Evolutionary conservation across 345 rosid species (phyloP).

Genomic region (Pelargonium nanum): DNA sequence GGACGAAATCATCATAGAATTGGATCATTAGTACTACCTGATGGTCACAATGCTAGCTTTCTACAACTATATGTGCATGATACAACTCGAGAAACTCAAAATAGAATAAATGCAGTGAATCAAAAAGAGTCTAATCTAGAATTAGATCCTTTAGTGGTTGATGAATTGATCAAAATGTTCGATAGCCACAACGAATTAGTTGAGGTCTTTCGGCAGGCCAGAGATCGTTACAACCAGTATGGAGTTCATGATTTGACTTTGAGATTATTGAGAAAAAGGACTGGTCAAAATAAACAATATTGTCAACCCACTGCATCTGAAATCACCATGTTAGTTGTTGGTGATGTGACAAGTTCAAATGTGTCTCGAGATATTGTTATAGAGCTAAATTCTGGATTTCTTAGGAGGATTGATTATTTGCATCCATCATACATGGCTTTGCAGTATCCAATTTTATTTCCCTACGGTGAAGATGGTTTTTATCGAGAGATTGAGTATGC

Average conservation of each 20-base stretch:
- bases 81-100: neutral
- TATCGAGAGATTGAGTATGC: neutral
- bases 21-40: neutral
- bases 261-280: neutral
- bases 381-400: neutral
- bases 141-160: neutral
- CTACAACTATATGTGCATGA: conserved; percentile 5
- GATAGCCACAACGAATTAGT: neutral
- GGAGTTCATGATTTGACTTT: neutral
- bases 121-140: neutral
- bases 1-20: conserved; percentile 1
- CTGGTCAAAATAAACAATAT: neutral
- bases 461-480: conserved; percentile 6
- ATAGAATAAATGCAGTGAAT: neutral
- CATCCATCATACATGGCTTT: conserved; percentile 7
- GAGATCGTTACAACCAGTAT: neutral
- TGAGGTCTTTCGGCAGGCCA: neutral
- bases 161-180: neutral
- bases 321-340: conserved; percentile 1
- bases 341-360: neutral
- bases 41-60: neutral
- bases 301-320: neutral
- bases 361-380: neutral
- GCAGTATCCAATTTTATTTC: conserved; percentile 5
- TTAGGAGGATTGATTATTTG: neutral